Conservation (phyloP, 2,329 filamentous ascomycete genomes). For the Calonectria pseudoreteaudii region DNA sequence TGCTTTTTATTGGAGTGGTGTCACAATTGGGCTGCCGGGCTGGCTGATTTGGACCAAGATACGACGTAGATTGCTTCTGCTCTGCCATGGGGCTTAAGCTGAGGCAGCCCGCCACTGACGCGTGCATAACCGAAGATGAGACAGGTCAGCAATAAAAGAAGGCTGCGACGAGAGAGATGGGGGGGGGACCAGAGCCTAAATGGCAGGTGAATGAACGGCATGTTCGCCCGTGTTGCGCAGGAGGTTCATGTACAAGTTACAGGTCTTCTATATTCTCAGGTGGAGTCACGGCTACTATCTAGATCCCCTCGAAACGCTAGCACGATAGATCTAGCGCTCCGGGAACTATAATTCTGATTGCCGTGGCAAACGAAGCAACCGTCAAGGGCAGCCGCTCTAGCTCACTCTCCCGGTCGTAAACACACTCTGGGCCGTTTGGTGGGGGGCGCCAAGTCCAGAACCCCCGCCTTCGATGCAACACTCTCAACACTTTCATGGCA, state of each 20-base stretch:
- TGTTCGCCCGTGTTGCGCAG: background rate
- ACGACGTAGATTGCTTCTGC: background rate
- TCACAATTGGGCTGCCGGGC: background rate
- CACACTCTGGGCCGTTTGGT: background rate
- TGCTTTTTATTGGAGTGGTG: conserved; percentile 10
- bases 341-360: background rate
- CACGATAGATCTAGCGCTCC: background rate
- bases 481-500: background rate
- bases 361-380: background rate
- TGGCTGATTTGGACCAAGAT: background rate
- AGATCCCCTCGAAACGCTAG: background rate
- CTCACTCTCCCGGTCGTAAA: no score
- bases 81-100: background rate
- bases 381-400: background rate
- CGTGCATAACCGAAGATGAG: background rate
- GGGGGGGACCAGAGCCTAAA: no score
- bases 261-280: background rate
- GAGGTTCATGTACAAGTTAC: background rate
- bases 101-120: no score
- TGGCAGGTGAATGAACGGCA: background rate
- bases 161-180: background rate
- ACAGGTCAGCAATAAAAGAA: no score
- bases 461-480: background rate
- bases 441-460: background rate
- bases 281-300: background rate